Evolutionary conservation across 305 asterid species (phyloP).

Genomic region (Nicotiana rustica): DNA sequence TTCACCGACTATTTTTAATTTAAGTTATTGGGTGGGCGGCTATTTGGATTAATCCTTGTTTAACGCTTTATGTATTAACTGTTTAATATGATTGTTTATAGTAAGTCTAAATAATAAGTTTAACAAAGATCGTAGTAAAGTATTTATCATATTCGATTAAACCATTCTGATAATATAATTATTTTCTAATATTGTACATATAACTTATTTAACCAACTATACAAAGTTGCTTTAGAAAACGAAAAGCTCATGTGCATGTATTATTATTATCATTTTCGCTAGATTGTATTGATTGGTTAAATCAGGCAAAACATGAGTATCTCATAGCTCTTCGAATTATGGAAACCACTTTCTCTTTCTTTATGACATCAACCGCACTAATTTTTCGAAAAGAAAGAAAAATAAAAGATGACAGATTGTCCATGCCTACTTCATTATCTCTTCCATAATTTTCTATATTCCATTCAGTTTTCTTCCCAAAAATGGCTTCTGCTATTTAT

Average conservation of each 20-base stretch:
- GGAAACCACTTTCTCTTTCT: slow-evolving; percentile 35
- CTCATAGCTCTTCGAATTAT: slow-evolving; percentile 33
- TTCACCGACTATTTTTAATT: no score
- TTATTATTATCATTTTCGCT: neutral
- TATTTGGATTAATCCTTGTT: no score
- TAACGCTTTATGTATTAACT: no score
- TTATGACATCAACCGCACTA: no score
- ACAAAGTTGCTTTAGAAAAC: neutral
- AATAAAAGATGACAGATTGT: neutral
- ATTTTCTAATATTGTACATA: no score
- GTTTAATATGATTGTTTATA: no score
- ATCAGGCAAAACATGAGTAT: slow-evolving; percentile 42
- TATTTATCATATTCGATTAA: no score
- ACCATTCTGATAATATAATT: no score
- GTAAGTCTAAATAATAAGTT: no score
- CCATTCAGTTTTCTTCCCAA: neutral
- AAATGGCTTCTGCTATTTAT: neutral
- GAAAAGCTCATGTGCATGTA: neutral
- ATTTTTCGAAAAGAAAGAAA: no score
- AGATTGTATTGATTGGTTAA: slow-evolving; percentile 38
- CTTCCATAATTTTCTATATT: neutral
- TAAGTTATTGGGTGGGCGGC: no score
- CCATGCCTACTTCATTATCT: neutral
- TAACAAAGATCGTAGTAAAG: no score
- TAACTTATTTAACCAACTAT: neutral